Percentiles rank a stretch among this genome's conserved stretches.
Conservation (phyloP, 2,329 filamentous ascomycete genomes). For the Xylaria sp. region DNA sequence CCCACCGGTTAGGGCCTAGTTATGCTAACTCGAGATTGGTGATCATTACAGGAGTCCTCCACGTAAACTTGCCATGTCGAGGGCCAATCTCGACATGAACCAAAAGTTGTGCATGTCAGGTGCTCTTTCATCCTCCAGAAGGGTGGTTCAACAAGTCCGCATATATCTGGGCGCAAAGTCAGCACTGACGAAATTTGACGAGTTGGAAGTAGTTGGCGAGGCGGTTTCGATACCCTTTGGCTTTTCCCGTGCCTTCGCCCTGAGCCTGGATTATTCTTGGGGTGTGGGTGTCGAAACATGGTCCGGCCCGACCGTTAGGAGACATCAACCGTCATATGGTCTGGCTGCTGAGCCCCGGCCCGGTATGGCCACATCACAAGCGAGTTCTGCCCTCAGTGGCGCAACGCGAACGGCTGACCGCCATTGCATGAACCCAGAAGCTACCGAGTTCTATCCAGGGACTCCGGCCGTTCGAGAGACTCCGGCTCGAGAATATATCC, state of each 20-base stretch:
- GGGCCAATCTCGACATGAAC: neutral
- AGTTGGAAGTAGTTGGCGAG: conserved; percentile 1
- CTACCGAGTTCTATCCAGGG: conserved; percentile 10
- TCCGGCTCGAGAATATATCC: no score
- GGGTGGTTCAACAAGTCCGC: neutral
- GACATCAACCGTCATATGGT: neutral
- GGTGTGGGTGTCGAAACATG: conserved; percentile 10
- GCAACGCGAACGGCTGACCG: neutral
- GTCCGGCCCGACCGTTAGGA: neutral
- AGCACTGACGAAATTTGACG: neutral
- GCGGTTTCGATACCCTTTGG: neutral
- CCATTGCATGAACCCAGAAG: conserved; percentile 15
- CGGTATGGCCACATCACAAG: neutral
- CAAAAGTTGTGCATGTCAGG: conserved; percentile 9
- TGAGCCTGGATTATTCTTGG: conserved; percentile 10
- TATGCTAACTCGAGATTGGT: neutral
- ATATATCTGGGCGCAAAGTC: conserved; percentile 13
- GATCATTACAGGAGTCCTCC: conserved; percentile 1
- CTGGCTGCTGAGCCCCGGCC: neutral
- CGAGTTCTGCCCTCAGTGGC: no score
- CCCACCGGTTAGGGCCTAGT: neutral
- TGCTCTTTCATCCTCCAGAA: neutral
- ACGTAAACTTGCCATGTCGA: neutral
- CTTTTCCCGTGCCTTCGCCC: neutral
- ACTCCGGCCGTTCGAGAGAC: neutral